Base-by-base conservation (phyloP, 2,329 filamentous ascomycete genomes). In the Calonectria pauciramosa region DNA sequence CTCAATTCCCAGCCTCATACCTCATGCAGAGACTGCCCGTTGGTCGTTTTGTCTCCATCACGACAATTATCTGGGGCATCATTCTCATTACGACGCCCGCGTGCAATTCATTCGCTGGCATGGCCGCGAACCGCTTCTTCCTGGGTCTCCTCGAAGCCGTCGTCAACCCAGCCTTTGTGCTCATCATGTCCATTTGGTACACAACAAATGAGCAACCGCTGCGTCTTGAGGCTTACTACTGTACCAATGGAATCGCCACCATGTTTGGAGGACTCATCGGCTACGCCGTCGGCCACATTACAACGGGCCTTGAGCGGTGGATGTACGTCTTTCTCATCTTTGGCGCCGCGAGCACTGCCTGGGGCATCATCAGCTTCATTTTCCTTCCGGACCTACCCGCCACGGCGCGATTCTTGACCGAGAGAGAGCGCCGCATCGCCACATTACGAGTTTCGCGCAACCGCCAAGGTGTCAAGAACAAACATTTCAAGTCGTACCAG, bases 401-500 rank as follows among this genome's bases (percentile, higher is more conserved):
- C 36, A 93, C 89, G 0, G 92, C 93, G 1, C 90, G 89, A 75
- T 94, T 92, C 81, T 87, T 94, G 41, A 89, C 84, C 9, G 81
- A 86, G 1, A 86, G 89, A 63, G 92, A 94, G 80, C 89, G 89
- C 66, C 84, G 84, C 2, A 87, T 92, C 20, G 73, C 73, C 6
- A 68, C 82, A 26, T 77, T 78, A 36, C 87, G 93, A 7, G 91
- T 94, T 44, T 85, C 92, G 0, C 84, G 88, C 36, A 94, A 94
- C 76, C 89, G 92, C 74, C 92, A 93, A 80, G 93, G 93, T 6
- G 91, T 94, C 32, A 92, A 91, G 7, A 93, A 93, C 78, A 92
- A 92, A 83, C 90, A 94, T 75, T 93, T 91, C 83, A 93, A 93
- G 80, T 82, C 87, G 79, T 90, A 93, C 69, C 93, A 94, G 80